These are phyloP conservation scores for Malassezia restricta DNA, from an alignment of 1,284 basidiomycete genomes.

Conservation along the genomic window DNA sequence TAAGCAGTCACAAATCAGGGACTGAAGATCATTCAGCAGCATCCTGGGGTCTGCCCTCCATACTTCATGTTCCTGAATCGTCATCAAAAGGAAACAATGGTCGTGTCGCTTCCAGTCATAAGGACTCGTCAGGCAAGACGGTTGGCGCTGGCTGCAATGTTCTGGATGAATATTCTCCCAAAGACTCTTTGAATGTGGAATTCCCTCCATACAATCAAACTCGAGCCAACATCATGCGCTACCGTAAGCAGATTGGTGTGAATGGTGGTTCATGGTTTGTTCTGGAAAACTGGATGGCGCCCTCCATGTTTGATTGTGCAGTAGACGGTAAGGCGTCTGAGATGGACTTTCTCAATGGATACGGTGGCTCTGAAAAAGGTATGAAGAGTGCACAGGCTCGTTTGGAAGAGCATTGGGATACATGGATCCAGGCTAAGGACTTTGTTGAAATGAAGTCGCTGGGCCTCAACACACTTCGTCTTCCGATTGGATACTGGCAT, in stretches of 20 bases:
- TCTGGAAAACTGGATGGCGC: slow-evolving; percentile 65
- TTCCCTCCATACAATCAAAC: slow-evolving; percentile 36
- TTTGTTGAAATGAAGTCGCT: slow-evolving; percentile 44
- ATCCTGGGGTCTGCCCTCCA: slow-evolving; percentile 33
- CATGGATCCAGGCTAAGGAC: slow-evolving; percentile 56
- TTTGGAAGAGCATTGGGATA: slow-evolving; percentile 66
- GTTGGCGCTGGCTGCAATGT: slow-evolving; percentile 35
- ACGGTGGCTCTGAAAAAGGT: slow-evolving; percentile 52
- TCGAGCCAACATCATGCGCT: slow-evolving; percentile 37
- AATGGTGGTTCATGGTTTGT: slow-evolving; percentile 52
- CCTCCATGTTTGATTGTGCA: slow-evolving; percentile 58
- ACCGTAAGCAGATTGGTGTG: slow-evolving; percentile 37
- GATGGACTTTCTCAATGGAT: slow-evolving; percentile 48
- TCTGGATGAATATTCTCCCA: slow-evolving; percentile 30
- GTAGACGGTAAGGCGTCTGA: slow-evolving; percentile 52
- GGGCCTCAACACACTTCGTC: slow-evolving; percentile 47
- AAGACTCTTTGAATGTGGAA: slow-evolving; percentile 21
- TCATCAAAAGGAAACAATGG: slow-evolving; percentile 2
- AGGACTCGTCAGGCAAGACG: slow-evolving; percentile 3
- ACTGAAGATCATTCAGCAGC: slow-evolving; percentile 4
- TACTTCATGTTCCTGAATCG: neutral
- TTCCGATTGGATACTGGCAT: slow-evolving; percentile 46
- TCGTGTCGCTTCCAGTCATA: neutral
- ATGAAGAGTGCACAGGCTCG: slow-evolving; percentile 48
- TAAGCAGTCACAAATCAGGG: slow-evolving; percentile 12